phyloP scores from a whole-genome alignment of 805 yeast species.

The Hanseniaspora singularis region DNA sequence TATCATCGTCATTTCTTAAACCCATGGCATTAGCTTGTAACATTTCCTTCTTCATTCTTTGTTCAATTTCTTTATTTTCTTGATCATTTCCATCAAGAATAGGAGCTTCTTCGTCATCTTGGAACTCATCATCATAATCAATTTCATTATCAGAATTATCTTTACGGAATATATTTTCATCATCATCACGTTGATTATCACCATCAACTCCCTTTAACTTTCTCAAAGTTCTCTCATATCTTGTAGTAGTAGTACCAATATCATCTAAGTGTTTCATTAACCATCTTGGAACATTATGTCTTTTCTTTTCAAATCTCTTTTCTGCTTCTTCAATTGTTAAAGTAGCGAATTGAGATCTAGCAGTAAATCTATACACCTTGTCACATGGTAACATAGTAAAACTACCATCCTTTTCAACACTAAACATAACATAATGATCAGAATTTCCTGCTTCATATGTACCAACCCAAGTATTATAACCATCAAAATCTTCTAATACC shows the following conservation, averaged over 20 bases:
- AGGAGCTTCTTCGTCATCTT: slow-evolving; percentile 98
- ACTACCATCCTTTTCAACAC: slow-evolving; percentile 67
- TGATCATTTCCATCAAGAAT: slow-evolving; percentile 92
- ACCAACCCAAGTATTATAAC: slow-evolving; percentile 88
- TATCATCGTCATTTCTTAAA: slow-evolving; percentile 46
- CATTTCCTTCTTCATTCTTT: slow-evolving; percentile 74
- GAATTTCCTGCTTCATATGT: slow-evolving; percentile 82
- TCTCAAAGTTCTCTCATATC: slow-evolving; percentile 38
- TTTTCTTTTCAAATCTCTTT: slow-evolving; percentile 73
- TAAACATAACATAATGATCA: slow-evolving; percentile 74
- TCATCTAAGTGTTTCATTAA: slow-evolving; percentile 79
- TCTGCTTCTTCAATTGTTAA: slow-evolving; percentile 94
- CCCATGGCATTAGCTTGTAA: slow-evolving; percentile 64
- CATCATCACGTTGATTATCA: slow-evolving; percentile 25
- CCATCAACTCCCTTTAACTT: slow-evolving; percentile 39
- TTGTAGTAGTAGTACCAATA: slow-evolving; percentile 40
- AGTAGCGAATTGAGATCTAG: slow-evolving; percentile 85
- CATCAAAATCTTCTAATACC: slow-evolving; percentile 96
- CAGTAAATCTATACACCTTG: slow-evolving; percentile 85
- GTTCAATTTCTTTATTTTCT: slow-evolving; percentile 81
- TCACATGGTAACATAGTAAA: slow-evolving; percentile 93
- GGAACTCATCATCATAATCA: slow-evolving; percentile 93
- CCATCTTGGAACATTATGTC: slow-evolving; percentile 76
- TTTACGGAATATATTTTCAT: slow-evolving; percentile 34
- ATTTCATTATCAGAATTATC: slow-evolving; percentile 82